Base-by-base conservation (phyloP, 768 basidiomycete genomes). In the Hirschioporus abietinus region DNA sequence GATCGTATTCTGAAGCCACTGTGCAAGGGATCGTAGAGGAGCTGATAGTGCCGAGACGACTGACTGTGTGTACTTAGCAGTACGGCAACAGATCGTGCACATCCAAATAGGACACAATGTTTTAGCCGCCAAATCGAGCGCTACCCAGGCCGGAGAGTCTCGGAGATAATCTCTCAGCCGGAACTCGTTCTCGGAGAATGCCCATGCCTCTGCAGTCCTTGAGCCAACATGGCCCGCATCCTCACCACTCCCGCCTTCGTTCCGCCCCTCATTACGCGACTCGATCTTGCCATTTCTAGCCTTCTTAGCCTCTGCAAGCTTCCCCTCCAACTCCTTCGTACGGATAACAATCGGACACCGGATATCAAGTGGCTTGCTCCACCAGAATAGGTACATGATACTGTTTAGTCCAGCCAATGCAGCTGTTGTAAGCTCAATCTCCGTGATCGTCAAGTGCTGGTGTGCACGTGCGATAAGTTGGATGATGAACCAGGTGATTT, bases 291-390 rank as follows among this genome's bases (percentile, higher is more conserved):
- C n/a, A n/a, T 52, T 52, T 15, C 42, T 20, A 20, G 15, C 42
- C 42, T 12, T 20, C 42, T 8, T 30, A 8, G 42, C 42, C 4
- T 20, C 4, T 52, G 4, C 42, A 6, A 52, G 1, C 20, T 52
- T 5, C 42, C 42, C 12, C 42, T 52, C 42, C 42, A 15, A 52
- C 42, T 15, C 42, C 42, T 52, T 52, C 42, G 42, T 52, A 10
- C 42, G 20, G 42, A 52, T 20, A 10, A 52, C 20, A 15, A 52
- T 52, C 42, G 71, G 74, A 8, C 66, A 67, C 9, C 68, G 68
- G 0, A 80, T 75, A 64, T 77, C 75, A 12, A 76, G 71, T 1
- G 80, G 81, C 69, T 82, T 82, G 30, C 74, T 42, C 79, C 77
- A 80, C 80, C 81, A 81, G 0, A 77, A 61, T 0, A 64, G 35